Evolutionary conservation across 108 stramenopile species (phyloP), one percentile per base, ranked within the genome.

Genomic region (Epithemia pelagica): DNA sequence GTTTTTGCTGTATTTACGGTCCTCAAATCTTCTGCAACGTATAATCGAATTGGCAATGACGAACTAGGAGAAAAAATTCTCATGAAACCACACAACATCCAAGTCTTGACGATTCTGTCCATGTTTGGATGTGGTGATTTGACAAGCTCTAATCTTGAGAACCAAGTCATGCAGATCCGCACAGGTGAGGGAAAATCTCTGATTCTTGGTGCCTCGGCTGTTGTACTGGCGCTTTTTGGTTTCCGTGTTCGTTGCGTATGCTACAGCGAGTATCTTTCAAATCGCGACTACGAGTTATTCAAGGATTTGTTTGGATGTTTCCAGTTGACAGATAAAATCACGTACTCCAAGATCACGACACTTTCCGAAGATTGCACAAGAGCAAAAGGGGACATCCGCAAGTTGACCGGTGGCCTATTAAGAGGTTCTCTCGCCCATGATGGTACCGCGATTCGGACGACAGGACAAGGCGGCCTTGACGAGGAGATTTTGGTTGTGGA

Each of bases 1-100:
- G 79, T 85, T 7, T 85, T 85, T 73, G 66, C 77, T 23, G 37
- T 82, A n/a, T 80, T 85, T 59, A 85, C 84, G 22, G 58, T 85
- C n/a, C 51, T 79, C 30, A 85, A 85, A 68, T 85, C 84, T 30
- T 80, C 80, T 25, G 78, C 62, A 18, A 82, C 78, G 37, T 85
- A 71, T 67, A 85, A 85, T 30, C 67, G 84, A 2, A 72, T 85
- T 5, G 37, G 37, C 62, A 64, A 54, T 46, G 5, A 5, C 5
- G 37, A 46, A 46, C 37, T 46, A 5, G 37, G 10, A 7, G 26
- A 23, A 5, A 46, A 46, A 15, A 46, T 46, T 10, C 15, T 65
- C 51, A 46, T 46, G 51, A 65, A 65, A 51, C 64, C 64, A 3
- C 64, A 65, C 32, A n/a, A 28, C 56, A 31, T 31, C 29, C 64